Evolutionary conservation across 176 grass and related monocot species (phyloP).

Genomic region (Phyllostachys edulis): DNA sequence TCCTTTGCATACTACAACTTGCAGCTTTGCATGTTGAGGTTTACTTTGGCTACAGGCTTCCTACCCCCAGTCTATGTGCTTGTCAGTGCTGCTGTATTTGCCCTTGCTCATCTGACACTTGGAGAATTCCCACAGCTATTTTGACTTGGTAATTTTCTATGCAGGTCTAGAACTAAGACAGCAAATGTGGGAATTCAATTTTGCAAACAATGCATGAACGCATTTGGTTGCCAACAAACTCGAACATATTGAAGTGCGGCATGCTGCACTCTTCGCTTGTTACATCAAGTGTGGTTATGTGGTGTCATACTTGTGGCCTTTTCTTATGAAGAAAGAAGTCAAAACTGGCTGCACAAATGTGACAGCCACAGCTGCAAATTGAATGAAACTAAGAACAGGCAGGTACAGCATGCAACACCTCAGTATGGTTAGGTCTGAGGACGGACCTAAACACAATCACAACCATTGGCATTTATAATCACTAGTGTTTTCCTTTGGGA

Average conservation of each 20-base stretch:
- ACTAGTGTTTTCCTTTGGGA: neutral
- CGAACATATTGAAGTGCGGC: neutral
- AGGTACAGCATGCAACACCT: neutral
- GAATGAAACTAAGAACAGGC: neutral
- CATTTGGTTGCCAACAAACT: neutral
- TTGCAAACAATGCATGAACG: neutral
- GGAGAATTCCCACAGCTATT: conserved; percentile 90
- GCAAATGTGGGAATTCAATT: neutral
- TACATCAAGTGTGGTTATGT: neutral
- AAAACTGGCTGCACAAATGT: neutral
- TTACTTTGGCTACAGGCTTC: conserved; percentile 58
- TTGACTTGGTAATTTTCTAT: conserved; percentile 66
- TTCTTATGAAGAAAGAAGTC: neutral
- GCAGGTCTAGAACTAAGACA: neutral
- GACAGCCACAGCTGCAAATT: neutral
- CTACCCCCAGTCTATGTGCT: conserved; percentile 74
- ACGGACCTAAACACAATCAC: neutral
- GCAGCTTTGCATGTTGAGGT: conserved; percentile 5
- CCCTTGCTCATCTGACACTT: conserved; percentile 85
- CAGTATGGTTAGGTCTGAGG: neutral
- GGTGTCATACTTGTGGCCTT: neutral
- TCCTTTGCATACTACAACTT: conserved; percentile 1
- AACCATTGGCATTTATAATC: neutral
- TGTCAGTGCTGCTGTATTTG: conserved; percentile 80
- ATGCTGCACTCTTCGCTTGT: neutral